These are phyloP conservation scores for Ilex aquifolium DNA, from an alignment of 257 asterid genomes.

Conservation along the genomic window DNA sequence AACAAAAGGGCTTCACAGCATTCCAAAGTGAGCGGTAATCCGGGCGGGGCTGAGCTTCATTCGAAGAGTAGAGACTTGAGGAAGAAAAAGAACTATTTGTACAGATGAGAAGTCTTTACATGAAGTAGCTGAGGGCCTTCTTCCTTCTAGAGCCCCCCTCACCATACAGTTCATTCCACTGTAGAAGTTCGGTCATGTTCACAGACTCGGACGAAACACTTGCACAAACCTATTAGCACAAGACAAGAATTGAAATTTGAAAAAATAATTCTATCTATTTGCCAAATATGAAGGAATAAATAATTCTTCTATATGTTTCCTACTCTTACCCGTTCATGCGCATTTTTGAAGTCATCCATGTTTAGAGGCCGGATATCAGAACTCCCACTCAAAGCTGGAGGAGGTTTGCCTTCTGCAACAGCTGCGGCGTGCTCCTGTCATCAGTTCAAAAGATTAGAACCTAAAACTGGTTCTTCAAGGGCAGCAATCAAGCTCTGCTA, in stretches of 20 bases:
- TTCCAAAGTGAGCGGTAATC: slow-evolving; percentile 8
- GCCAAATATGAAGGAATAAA: too few species aligned
- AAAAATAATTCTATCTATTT: neutral
- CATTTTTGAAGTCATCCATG: slow-evolving; percentile 74
- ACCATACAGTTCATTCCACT: slow-evolving; percentile 83
- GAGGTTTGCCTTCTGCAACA: slow-evolving; percentile 55
- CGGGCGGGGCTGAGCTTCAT: neutral
- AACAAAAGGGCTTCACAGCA: slow-evolving; percentile 19
- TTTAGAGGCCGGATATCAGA: slow-evolving; percentile 70
- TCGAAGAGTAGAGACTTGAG: slow-evolving; percentile 8
- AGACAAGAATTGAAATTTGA: neutral
- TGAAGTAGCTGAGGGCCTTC: slow-evolving; percentile 70
- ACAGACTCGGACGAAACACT: slow-evolving; percentile 74
- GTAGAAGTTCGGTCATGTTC: slow-evolving; percentile 72
- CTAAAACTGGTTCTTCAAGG: too few species aligned
- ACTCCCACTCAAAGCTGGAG: slow-evolving; percentile 71
- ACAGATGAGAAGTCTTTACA: slow-evolving; percentile 31
- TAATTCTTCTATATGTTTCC: neutral
- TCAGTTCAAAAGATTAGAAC: slow-evolving; percentile 15
- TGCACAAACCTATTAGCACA: slow-evolving; percentile 51
- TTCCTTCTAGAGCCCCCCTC: slow-evolving; percentile 81
- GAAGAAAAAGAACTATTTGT: slow-evolving; percentile 11
- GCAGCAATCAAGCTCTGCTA: too few species aligned
- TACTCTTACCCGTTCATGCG: slow-evolving; percentile 67
- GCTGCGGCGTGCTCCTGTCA: slow-evolving; percentile 80